phyloP scores from a whole-genome alignment of 192 early-diverging fungal species.

The Podila verticillata region DNA sequence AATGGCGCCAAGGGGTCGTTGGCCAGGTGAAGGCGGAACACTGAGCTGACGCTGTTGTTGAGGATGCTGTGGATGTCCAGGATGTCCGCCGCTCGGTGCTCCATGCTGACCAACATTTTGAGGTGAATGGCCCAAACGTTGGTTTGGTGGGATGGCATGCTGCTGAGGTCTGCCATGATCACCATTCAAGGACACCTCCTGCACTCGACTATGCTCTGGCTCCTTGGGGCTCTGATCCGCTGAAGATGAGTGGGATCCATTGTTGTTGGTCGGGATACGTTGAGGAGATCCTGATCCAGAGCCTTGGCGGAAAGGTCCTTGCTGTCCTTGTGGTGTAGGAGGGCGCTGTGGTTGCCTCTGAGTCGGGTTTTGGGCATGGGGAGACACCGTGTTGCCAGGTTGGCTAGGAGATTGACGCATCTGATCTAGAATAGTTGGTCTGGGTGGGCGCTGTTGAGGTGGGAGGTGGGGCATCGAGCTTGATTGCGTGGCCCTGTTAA shows the following conservation, averaged over 20 bases:
- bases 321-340: not conserved
- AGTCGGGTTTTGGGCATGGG: constrained; percentile 12
- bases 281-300: not conserved
- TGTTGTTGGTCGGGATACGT: not conserved
- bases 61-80: constrained; percentile 12
- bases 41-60: constrained; percentile 9
- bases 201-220: not conserved
- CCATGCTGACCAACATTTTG: not conserved
- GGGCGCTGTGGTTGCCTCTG: constrained; percentile 32
- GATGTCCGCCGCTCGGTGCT: not conserved
- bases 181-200: not conserved
- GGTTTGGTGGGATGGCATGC: not conserved
- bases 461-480: not conserved
- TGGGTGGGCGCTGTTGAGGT: constrained; percentile 13
- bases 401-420: constrained; percentile 24
- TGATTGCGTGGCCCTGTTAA: not conserved
- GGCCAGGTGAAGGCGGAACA: constrained; percentile 21
- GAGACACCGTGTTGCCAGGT: constrained; percentile 6
- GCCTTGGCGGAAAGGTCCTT: not conserved
- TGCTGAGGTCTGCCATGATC: constrained; percentile 2
- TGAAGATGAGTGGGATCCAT: not conserved
- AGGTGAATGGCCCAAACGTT: not conserved
- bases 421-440: constrained; percentile 35
- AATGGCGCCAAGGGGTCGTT: constrained; percentile 15
- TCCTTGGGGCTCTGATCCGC: not conserved